Conservation (phyloP, 805 yeast species). For the Brettanomyces custersianus region DNA sequence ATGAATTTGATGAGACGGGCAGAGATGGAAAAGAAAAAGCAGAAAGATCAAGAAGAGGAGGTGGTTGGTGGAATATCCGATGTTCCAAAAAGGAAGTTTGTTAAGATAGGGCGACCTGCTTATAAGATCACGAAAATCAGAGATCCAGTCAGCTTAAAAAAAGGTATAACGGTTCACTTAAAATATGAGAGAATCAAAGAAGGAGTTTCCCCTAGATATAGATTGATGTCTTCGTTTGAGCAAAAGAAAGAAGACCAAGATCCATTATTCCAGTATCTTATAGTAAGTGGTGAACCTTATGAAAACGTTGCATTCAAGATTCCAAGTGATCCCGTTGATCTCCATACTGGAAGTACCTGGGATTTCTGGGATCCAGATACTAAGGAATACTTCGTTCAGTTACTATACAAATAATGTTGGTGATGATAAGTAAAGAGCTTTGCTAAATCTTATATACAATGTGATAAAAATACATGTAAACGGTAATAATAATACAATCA, state of each 20-base stretch:
- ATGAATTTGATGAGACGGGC: constrained; percentile 59
- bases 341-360: constrained; percentile 41
- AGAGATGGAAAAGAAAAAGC: constrained; percentile 23
- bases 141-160: constrained; percentile 44
- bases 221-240: constrained; percentile 76
- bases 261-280: constrained; percentile 55
- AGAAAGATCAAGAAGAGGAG: constrained; percentile 9
- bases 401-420: constrained; percentile 53
- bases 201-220: constrained; percentile 49
- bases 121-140: constrained; percentile 61
- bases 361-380: constrained; percentile 68
- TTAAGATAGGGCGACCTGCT: constrained; percentile 66
- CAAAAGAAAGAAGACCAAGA: constrained; percentile 37
- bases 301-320: constrained; percentile 71
- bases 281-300: constrained; percentile 85
- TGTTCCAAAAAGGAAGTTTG: constrained; percentile 38
- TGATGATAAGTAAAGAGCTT: constrained; percentile 6
- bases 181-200: constrained; percentile 40
- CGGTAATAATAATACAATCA: background rate
- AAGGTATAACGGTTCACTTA: constrained; percentile 61
- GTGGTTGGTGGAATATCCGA: constrained; percentile 23
- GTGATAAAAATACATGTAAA: background rate
- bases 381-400: constrained; percentile 60
- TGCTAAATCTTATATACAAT: background rate
- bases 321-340: constrained; percentile 49